A percentile compares a stretch with the other conserved stretches of the same genome.
These are phyloP conservation scores for Fusarium nematophilum DNA, from an alignment of 2,329 filamentous ascomycete species.

Conservation along the genomic window DNA sequence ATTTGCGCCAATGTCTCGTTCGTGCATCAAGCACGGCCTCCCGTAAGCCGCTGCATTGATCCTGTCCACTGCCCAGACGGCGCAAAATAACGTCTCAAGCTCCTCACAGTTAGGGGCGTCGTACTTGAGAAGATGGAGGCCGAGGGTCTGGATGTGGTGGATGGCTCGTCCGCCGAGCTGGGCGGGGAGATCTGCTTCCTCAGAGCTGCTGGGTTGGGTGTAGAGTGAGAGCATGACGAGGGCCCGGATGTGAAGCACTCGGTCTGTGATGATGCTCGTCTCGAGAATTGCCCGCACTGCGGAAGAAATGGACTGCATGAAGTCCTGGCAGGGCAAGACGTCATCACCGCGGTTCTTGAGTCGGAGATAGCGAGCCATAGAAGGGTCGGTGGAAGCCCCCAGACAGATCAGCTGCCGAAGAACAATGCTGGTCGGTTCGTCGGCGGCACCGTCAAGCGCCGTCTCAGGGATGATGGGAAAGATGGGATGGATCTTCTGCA, in stretches of 20 bases:
- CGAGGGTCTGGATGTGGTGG: conserved; percentile 67
- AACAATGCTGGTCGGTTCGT: conserved; percentile 55
- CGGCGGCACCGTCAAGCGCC: conserved; percentile 44
- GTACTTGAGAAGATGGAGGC: conserved; percentile 63
- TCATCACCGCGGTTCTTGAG: conserved; percentile 53
- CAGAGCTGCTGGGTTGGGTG: conserved; percentile 64
- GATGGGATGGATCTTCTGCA: conserved; percentile 65
- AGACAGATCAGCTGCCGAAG: conserved; percentile 66
- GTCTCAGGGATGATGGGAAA: conserved; percentile 62
- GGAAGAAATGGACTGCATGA: conserved; percentile 60
- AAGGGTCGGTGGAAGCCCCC: conserved; percentile 63
- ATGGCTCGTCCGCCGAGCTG: conserved; percentile 65
- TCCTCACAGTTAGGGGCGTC: conserved; percentile 54
- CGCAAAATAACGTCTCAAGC: conserved; percentile 65
- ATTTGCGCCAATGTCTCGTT: conserved; percentile 67
- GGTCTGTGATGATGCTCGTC: conserved; percentile 64
- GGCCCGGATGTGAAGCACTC: conserved; percentile 66
- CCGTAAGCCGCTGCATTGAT: conserved; percentile 71
- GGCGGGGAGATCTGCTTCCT: conserved; percentile 66
- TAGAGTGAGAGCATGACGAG: conserved; percentile 68
- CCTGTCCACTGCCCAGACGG: conserved; percentile 70
- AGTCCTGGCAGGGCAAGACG: conserved; percentile 58
- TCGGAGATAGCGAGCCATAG: conserved; percentile 57
- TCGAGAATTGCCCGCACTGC: conserved; percentile 63
- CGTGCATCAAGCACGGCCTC: conserved; percentile 69